Base-by-base conservation (phyloP, 108 stramenopile genomes). In the Tribonema minus region DNA sequence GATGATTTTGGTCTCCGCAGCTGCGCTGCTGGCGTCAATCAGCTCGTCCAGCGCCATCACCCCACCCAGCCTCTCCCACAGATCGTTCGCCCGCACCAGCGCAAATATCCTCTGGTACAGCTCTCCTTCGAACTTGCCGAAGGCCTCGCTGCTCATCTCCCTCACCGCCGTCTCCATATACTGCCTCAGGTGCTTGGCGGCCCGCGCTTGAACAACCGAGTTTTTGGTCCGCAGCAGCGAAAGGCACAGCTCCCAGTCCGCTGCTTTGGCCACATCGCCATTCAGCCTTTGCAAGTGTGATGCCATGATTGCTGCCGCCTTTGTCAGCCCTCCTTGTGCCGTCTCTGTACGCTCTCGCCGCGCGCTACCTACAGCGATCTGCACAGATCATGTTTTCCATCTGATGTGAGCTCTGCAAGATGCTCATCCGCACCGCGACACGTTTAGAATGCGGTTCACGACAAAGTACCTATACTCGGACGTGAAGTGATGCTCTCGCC, bases 1-100 rank as follows among this genome's bases (percentile, higher is more conserved):
- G 77, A 93, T 94, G 2, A 91, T 87, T 84, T 94, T 95, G 68
- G 54, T 90, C 63, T 93, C 93, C 30, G 95, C 91, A 9, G 91
- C 90, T 68, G 89, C 89, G 2, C 92, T 93, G 0, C 91, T 90
- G 54, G 85, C 89, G 3, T 68, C 84, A 28, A 88, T 80, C 23
- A 88, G 85, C 68, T 87, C 87, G 37, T 82, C 59, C 26, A 88
- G 86, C 2, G 85, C 88, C 4, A 66, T 30, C n/a, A 88, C 78
- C 60, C 86, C 88, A 1, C 84, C 84, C 23, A 82, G 73, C 29
- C 80, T 86, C 6, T 70, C 73, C 39, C 39, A 12, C 0, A 76
- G 66, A 12, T 76, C 65, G 39, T 70, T 39, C 23, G 29, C 36
- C 59, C 70, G 37, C 64, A 84, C 72, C 27, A 85, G 73, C 1